Conservation (phyloP, 1,284 basidiomycete species). For the Naganishia sp. region DNA sequence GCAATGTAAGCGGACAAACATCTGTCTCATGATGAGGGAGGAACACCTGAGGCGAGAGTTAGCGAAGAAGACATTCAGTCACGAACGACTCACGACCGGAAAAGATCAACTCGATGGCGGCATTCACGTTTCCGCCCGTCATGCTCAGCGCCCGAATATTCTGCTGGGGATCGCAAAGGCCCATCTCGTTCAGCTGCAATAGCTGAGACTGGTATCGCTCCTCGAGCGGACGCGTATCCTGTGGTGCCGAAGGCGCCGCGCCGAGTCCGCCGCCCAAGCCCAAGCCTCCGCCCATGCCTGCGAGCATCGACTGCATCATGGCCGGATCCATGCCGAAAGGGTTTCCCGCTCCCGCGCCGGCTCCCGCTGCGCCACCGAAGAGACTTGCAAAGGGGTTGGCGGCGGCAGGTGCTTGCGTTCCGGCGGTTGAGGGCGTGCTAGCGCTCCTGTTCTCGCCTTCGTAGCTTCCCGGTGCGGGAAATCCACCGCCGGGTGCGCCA, state of each 20-base stretch:
- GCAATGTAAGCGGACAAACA: not conserved
- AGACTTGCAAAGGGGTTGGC: slow-evolving; percentile 44
- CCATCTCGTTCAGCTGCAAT: slow-evolving; percentile 56
- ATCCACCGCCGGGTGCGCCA: slow-evolving; percentile 35
- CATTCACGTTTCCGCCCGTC: slow-evolving; percentile 83
- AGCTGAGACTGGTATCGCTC: slow-evolving; percentile 86
- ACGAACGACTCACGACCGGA: slow-evolving; percentile 64
- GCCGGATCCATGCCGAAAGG: slow-evolving; percentile 37
- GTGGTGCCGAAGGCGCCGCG: slow-evolving; percentile 40
- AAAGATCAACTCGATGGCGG: slow-evolving; percentile 87
- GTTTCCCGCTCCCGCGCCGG: slow-evolving; percentile 34
- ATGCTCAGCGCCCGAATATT: slow-evolving; percentile 84
- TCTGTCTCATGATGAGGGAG: slow-evolving; percentile 11
- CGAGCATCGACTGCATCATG: slow-evolving; percentile 30
- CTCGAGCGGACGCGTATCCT: slow-evolving; percentile 73
- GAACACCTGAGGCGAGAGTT: not conserved
- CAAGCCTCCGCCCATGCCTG: slow-evolving; percentile 35
- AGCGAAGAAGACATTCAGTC: not conserved
- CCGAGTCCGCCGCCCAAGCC: slow-evolving; percentile 43
- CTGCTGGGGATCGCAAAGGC: slow-evolving; percentile 81
- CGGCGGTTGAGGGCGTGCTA: slow-evolving; percentile 47
- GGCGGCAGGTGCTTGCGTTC: slow-evolving; percentile 17
- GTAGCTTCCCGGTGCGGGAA: slow-evolving; percentile 31
- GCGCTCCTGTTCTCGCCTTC: slow-evolving; percentile 35
- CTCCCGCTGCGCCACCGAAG: slow-evolving; percentile 34